phyloP scores from a whole-genome alignment of 768 basidiomycete species.

The Hygrocybe coccinea region DNA sequence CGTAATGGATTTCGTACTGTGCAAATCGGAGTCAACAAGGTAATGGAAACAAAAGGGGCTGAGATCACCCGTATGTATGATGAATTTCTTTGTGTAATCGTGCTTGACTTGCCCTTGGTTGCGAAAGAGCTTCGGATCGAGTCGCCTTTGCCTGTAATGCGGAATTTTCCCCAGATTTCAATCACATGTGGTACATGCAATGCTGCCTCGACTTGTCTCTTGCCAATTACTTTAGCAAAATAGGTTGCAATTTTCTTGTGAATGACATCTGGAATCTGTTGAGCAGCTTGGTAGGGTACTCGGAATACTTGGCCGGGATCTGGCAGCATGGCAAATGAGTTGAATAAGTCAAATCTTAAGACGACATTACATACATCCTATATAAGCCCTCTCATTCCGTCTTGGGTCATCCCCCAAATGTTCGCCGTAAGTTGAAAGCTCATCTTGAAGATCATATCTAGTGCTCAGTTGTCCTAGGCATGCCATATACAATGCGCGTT shows the following conservation, averaged over 20 bases:
- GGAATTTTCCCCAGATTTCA: too few relatives aligned
- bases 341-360: background rate
- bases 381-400: slow-evolving; percentile 6
- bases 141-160: too few relatives aligned
- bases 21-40: background rate
- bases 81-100: too few relatives aligned
- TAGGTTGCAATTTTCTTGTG: too few relatives aligned
- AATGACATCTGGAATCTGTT: slow-evolving; percentile 7
- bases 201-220: too few relatives aligned
- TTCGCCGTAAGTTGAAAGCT: slow-evolving; percentile 1
- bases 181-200: too few relatives aligned
- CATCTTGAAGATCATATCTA: slow-evolving; percentile 23
- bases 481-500: slow-evolving; percentile 19
- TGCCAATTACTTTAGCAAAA: slow-evolving; percentile 11
- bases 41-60: too few relatives aligned
- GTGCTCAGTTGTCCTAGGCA: slow-evolving; percentile 24
- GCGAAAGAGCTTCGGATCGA: too few relatives aligned
- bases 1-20: slow-evolving; percentile 7
- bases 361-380: slow-evolving; percentile 5
- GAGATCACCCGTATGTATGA: too few relatives aligned
- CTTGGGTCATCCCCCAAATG: background rate
- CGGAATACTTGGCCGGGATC: slow-evolving; percentile 18
- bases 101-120: too few relatives aligned
- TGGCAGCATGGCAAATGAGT: slow-evolving; percentile 2
- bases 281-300: slow-evolving; percentile 6